phyloP scores from a whole-genome alignment of 1,284 basidiomycete genomes.

The Marasmius tenuissimus region DNA sequence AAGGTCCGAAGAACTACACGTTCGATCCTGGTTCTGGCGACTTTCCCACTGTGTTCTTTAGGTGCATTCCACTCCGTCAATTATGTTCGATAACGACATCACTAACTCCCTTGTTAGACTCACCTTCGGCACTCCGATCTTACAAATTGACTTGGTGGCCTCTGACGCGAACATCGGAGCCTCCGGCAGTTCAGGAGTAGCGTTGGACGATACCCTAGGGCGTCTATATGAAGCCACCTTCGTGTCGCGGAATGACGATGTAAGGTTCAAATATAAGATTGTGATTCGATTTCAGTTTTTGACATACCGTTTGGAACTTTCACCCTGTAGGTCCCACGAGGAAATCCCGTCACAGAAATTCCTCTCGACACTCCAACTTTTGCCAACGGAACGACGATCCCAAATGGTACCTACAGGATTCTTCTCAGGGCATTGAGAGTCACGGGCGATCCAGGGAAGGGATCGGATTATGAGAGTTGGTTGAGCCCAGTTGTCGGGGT shows the following conservation, averaged over 20 bases:
- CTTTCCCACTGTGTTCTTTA: slow-evolving; percentile 27
- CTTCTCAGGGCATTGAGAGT: slow-evolving; percentile 50
- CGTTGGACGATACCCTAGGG: slow-evolving; percentile 26
- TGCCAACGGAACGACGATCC: slow-evolving; percentile 34
- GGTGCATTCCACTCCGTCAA: slow-evolving; percentile 10
- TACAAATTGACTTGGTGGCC: slow-evolving; percentile 3
- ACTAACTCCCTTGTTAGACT: background rate
- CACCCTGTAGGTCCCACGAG: background rate
- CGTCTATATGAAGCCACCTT: slow-evolving; percentile 35
- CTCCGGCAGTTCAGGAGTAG: background rate
- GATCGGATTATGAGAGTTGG: slow-evolving; percentile 54
- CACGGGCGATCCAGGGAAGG: slow-evolving; percentile 43
- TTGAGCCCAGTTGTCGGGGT: slow-evolving; percentile 35
- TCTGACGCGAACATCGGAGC: background rate
- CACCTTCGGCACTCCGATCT: slow-evolving; percentile 2
- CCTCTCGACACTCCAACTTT: slow-evolving; percentile 34
- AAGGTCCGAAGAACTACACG: slow-evolving; percentile 33
- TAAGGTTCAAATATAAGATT: slow-evolving; percentile 23
- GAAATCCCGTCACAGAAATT: slow-evolving; percentile 20
- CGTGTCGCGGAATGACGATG: slow-evolving; percentile 35
- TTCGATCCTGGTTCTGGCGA: slow-evolving; percentile 29
- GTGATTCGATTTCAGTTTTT: background rate
- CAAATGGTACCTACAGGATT: slow-evolving; percentile 49
- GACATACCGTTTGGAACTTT: background rate
- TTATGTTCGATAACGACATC: background rate